These are phyloP conservation scores for Eucalyptus dawsonii DNA, from an alignment of 345 rosid genomes.

Conservation along the genomic window DNA sequence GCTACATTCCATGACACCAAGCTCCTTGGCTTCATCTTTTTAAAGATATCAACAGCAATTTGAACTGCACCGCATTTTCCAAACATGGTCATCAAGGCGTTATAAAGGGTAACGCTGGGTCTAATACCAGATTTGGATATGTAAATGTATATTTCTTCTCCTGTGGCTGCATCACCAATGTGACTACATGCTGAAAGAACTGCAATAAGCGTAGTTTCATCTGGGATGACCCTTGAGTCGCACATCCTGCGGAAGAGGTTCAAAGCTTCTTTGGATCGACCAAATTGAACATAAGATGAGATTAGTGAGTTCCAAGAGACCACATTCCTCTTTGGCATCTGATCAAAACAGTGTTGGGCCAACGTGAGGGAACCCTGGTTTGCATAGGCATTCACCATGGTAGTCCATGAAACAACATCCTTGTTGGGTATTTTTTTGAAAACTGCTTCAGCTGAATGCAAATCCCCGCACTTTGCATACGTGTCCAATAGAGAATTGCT, in stretches of 20 bases:
- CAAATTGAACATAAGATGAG: conserved; percentile 2
- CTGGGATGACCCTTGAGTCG: conserved; percentile 1
- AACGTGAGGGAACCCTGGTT: not conserved
- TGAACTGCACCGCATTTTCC: not conserved
- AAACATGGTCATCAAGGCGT: conserved; percentile 20
- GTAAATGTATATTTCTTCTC: conserved; percentile 5
- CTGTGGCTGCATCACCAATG: conserved; percentile 17
- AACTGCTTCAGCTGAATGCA: conserved; percentile 8
- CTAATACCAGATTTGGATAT: not conserved
- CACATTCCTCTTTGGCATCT: conserved; percentile 15
- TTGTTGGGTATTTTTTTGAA: conserved; percentile 15
- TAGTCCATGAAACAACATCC: conserved; percentile 30
- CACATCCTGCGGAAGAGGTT: conserved; percentile 11
- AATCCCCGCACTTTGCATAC: conserved; percentile 13
- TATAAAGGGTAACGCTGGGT: not conserved
- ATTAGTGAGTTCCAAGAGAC: conserved; percentile 26
- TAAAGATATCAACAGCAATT: conserved; percentile 12
- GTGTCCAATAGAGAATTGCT: conserved; percentile 24
- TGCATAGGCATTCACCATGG: conserved; percentile 15
- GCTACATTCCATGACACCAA: conserved; percentile 19
- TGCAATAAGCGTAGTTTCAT: conserved; percentile 18
- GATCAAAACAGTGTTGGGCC: conserved; percentile 2
- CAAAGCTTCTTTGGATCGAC: conserved; percentile 5
- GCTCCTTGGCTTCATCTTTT: conserved; percentile 2
- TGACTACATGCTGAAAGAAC: conserved; percentile 23